Conservation (phyloP, 2,329 filamentous ascomycete genomes). For the Madurella fahalii region DNA sequence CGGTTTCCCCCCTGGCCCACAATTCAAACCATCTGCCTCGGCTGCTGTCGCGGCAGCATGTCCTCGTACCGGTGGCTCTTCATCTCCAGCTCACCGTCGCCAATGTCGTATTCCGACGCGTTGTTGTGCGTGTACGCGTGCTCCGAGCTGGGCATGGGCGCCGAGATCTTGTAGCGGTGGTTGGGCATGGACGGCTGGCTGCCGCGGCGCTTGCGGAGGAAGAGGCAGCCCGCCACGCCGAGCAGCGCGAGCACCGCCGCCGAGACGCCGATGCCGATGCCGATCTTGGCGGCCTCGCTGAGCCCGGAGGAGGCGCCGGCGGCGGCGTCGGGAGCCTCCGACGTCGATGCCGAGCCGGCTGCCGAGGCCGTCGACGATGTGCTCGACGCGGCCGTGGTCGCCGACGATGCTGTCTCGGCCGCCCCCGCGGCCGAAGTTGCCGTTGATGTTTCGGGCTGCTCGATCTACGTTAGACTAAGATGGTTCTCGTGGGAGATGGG, state of each 20-base stretch:
- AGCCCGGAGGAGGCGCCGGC: conserved; percentile 24
- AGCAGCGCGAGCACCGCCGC: conserved; percentile 39
- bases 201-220: conserved; percentile 30
- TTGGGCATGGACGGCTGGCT: conserved; percentile 20
- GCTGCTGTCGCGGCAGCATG: conserved; percentile 50
- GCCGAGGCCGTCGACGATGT: conserved; percentile 5
- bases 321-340: background rate
- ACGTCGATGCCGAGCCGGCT: conserved; percentile 8
- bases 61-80: conserved; percentile 55
- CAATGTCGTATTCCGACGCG: conserved; percentile 35
- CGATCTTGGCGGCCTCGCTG: conserved; percentile 43
- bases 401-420: too few relatives aligned
- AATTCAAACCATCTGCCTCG: conserved; percentile 36
- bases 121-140: conserved; percentile 36
- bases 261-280: conserved; percentile 46
- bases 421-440: background rate
- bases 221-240: conserved; percentile 38
- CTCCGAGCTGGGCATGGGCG: conserved; percentile 47
- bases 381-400: conserved; percentile 1
- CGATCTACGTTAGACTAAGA: conserved; percentile 1
- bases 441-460: conserved; percentile 10
- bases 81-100: conserved; percentile 45
- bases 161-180: conserved; percentile 44
- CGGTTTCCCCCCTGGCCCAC: background rate
- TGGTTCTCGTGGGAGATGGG: background rate